Evolutionary conservation across 768 basidiomycete species (phyloP).

Genomic region (Podaxis sp.): DNA sequence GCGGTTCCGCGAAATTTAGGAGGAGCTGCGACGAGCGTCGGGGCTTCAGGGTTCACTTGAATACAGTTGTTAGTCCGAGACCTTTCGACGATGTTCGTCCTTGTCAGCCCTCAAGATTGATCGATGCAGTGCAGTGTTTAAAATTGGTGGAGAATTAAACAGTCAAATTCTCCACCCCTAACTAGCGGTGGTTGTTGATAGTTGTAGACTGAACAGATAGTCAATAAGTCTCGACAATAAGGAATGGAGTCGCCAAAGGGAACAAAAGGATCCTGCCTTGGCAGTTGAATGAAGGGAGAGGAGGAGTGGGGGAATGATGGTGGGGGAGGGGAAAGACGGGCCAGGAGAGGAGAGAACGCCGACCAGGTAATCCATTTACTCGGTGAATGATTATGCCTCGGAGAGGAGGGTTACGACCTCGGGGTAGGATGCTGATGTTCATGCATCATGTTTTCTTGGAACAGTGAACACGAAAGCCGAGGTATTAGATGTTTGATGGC

Average conservation of each 20-base stretch:
- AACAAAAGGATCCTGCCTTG: not conserved
- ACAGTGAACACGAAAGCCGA: slow-evolving; percentile 8
- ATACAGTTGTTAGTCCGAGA: not conserved
- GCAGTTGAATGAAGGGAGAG: not conserved
- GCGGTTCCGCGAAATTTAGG: not conserved
- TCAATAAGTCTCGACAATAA: not conserved
- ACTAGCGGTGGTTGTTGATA: not conserved
- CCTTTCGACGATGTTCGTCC: not conserved
- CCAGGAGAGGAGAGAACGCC: not conserved
- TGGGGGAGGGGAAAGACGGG: not conserved
- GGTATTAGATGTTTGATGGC: slow-evolving; percentile 13
- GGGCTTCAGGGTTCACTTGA: slow-evolving; percentile 1
- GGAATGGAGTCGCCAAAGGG: not conserved
- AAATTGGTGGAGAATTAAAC: too few species aligned
- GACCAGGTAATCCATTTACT: not conserved
- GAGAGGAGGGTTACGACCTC: slow-evolving; percentile 12
- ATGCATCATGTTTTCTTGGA: slow-evolving; percentile 11
- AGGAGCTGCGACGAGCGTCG: not conserved
- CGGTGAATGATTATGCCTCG: slow-evolving; percentile 11
- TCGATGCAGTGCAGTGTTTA: not conserved
- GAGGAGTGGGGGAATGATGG: slow-evolving; percentile 1
- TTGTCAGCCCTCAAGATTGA: not conserved
- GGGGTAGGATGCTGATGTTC: slow-evolving; percentile 2
- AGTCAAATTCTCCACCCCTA: not conserved
- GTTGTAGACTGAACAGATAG: not conserved